Evolutionary conservation across 2,329 filamentous ascomycete species (phyloP), one percentile per base, ranked within the genome.

Genomic region (Fusarium hostae): DNA sequence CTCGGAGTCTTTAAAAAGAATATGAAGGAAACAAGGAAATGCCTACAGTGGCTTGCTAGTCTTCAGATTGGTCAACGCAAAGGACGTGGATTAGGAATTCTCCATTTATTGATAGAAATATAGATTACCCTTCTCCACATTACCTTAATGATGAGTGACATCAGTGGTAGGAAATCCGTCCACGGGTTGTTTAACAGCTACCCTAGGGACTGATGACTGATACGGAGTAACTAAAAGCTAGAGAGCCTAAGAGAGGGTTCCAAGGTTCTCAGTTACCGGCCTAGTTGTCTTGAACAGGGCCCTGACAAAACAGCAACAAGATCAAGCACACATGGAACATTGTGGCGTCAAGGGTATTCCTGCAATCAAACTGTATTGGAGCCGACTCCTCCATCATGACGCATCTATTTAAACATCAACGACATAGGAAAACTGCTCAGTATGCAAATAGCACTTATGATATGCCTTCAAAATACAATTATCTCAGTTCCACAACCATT

Each of bases 311-410:
- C 24, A 41, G 40, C 22, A 37, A 43, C 30, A 34, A 41, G 35
- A 32, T 47, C 24, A 40, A 69, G 40, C 16, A 9, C 39, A n/a
- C 18, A 48, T 26, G 24, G 45, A 24, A 26, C 34, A 39, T 40
- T 26, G 65, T 62, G 69, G 68, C 69, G 69, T 52, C 39, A 61
- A 66, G 64, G 45, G 39, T 51, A 44, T 22, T 58, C 22, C 32
- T 59, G 48, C 48, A 63, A 50, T 44, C n/a, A 47, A 47, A 48
- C 40, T 59, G 22, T 22, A 34, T 34, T 40, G 32, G 67, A 28
- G 41, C 15, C 15, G 5, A n/a, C 15, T n/a, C 24, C 26, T 52
- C 24, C n/a, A 9, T 26, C 20, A 40, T n/a, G 24, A 28, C 18
- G 18, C 26, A n/a, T 28, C 6, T 26, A 28, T 12, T 9, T 15